Evolutionary conservation across 2,329 filamentous ascomycete genomes (phyloP), one percentile per base, ranked within the genome.

Genomic region (Curvularia sp.): DNA sequence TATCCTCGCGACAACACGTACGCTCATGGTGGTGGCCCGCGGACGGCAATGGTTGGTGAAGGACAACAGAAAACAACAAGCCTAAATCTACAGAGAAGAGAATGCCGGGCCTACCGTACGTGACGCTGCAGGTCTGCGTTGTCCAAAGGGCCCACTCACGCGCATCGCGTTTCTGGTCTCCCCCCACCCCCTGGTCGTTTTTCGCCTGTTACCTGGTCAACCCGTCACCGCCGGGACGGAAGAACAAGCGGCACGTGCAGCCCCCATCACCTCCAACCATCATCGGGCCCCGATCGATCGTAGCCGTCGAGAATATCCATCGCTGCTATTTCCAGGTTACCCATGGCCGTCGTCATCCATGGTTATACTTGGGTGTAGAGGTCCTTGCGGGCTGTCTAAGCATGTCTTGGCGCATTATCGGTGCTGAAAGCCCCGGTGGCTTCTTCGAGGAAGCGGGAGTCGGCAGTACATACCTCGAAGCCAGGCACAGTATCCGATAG

Each of bases 1-100:
- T 70, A 99, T 91, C 67, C 95, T 87, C 59, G 94, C 93, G 64
- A 98, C 91, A 58, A 98, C 93, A 73, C 92, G 86, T 66, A 97
- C 91, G 84, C 87, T 80, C 78, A 80, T 79, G 60, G 61, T 72
- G 59, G 38, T 56, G 38, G 41, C 19, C 45, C 50, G 57, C 48
- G 32, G 53, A 57, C 42, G 58, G 45, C 53, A 58, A 60, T 39
- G 61, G 28, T 48, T 51, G 54, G 53, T 36, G 39, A 55, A 48
- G 57, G 57, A 58, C 55, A 41, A 52, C 62, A 60, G 53, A 56
- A 55, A 63, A 55, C 59, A 68, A 71, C 41, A 65, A 47, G 49
- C 34, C 65, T 59, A 66, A 59, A 57, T 65, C 61, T 68, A 67
- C 67, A 67, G 55, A 62, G 63, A 65, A 74, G 71, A 71, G 69